phyloP scores from a whole-genome alignment of 179 eudicot species.

The Drosera spatulata region DNA sequence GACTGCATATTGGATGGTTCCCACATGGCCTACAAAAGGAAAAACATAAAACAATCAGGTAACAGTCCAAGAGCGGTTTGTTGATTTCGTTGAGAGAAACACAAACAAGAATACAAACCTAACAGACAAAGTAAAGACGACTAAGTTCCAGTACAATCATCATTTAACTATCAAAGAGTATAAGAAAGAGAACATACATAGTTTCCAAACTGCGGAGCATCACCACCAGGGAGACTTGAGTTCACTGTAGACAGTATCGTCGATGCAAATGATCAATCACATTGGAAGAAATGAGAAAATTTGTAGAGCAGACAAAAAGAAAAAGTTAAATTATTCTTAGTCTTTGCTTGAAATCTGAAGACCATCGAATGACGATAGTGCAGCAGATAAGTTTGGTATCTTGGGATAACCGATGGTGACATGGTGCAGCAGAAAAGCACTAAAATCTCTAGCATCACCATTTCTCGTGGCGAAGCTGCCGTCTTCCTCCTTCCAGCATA shows the following conservation, averaged over 20 bases:
- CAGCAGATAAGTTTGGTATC: constrained; percentile 33
- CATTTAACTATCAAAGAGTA: too few relatives aligned
- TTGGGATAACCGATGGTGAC: constrained; percentile 36
- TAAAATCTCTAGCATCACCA: constrained; percentile 29
- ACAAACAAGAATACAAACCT: background rate
- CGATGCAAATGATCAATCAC: background rate
- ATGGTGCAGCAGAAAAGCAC: constrained; percentile 52
- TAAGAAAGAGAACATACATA: too few relatives aligned
- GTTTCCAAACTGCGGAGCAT: constrained; percentile 38
- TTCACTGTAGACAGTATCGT: constrained; percentile 26
- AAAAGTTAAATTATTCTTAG: background rate
- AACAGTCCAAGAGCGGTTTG: too few relatives aligned
- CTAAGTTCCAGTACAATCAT: too few relatives aligned
- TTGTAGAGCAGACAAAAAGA: background rate
- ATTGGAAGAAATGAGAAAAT: background rate
- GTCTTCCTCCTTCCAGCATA: constrained; percentile 46
- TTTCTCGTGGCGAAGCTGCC: constrained; percentile 24
- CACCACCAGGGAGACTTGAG: constrained; percentile 29
- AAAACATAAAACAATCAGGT: too few relatives aligned
- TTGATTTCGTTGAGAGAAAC: background rate
- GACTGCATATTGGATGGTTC: constrained; percentile 41
- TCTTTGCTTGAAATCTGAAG: constrained; percentile 43
- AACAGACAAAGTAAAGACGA: too few relatives aligned
- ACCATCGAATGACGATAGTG: constrained; percentile 42
- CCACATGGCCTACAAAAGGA: constrained; percentile 28